phyloP scores from a whole-genome alignment of 2,329 filamentous ascomycete genomes.

The Colletotrichum sp. region DNA sequence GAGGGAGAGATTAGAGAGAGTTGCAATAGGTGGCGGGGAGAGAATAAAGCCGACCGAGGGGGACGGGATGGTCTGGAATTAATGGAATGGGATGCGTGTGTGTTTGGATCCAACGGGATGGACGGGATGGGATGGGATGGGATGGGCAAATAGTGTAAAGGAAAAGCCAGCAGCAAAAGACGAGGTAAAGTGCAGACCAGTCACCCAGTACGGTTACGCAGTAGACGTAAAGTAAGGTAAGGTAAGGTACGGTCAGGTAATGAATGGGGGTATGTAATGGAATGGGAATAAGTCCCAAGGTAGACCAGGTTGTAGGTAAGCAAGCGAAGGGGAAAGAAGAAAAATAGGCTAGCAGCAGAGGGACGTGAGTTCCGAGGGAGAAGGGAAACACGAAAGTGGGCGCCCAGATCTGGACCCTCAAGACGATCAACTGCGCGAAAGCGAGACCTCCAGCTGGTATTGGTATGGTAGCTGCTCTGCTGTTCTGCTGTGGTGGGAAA shows the following conservation, averaged over 20 bases:
- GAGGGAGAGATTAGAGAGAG: not conserved
- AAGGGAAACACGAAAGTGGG: not conserved
- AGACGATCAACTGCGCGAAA: not conserved
- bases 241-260: not conserved
- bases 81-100: not conserved
- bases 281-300: not conserved
- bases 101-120: not conserved
- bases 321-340: constrained; percentile 7
- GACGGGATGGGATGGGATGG: not conserved
- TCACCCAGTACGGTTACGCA: not conserved
- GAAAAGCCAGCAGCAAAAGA: not conserved
- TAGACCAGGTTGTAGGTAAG: constrained; percentile 8
- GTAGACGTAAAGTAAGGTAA: not conserved
- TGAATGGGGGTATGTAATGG: not conserved
- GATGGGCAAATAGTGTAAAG: not conserved
- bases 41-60: not conserved
- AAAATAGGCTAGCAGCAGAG: constrained; percentile 1
- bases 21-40: not conserved
- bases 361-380: constrained; percentile 12
- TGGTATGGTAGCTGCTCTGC: not conserved
- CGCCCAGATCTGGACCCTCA: not conserved
- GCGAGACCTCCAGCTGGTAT: not conserved
- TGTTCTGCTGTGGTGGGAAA: not conserved
- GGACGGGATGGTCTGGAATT: constrained; percentile 2
- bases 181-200: not conserved